Evolutionary conservation across 176 grass and related monocot species (phyloP), one percentile per base, ranked within the genome.

Genomic region (Zoysia japonica): DNA sequence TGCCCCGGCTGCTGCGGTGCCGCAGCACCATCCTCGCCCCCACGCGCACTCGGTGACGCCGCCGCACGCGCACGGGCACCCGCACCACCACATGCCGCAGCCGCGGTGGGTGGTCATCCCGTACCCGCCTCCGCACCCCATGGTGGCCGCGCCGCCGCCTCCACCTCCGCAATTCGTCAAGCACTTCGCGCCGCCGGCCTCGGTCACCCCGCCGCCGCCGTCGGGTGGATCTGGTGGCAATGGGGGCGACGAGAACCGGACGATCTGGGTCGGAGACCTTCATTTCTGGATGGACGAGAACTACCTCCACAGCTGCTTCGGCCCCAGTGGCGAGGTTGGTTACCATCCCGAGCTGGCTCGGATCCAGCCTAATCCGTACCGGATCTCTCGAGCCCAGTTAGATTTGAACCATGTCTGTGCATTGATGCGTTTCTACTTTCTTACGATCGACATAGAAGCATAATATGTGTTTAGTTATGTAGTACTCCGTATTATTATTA

Each of bases 241-340:
- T 49, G 86, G 76, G 53, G 55, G 64, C 62, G 82, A 90, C 66
- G 83, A 87, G 75, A 90, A 90, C 88, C 70, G 84, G 64, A 90
- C 88, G 75, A 90, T 90, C 80, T 90, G 88, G 88, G 80, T 90
- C 5, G 88, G 88, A 8, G 88, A 90, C 70, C 88, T 89, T 49
- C 87, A 85, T 82, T 89, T 85, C 66, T 89, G 87, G 87, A 89
- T 89, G 87, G 87, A 89, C 44, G 87, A 89, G 77, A 85, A 80
- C 57, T 89, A 89, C 66, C 88, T 90, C 35, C 88, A 86, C 84
- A 90, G 80, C 75, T 90, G 88, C 79, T 90, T 90, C 64, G 88
- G 80, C 40, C 75, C 74, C 56, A 83, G 75, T 49, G 84, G 84
- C 70, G 88, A 90, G 88, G 88, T 90, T 46, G 28, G 79, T 57